These are phyloP conservation scores for Pichia exigua DNA, from an alignment of 805 yeast genomes.

Conservation along the genomic window DNA sequence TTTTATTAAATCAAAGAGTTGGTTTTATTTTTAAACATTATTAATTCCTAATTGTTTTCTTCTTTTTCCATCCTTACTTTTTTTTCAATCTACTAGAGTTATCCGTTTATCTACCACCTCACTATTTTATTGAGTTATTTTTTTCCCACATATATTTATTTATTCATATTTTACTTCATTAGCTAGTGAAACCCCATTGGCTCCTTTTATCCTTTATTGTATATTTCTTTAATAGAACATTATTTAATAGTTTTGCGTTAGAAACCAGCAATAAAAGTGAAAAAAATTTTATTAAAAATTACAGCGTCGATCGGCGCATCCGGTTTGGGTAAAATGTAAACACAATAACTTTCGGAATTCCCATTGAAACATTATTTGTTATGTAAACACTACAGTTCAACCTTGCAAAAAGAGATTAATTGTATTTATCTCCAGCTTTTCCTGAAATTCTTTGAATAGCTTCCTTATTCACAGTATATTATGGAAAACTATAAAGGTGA, in stretches of 20 bases:
- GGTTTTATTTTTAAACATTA: neutral
- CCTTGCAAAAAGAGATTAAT: neutral
- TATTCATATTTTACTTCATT: neutral
- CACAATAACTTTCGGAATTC: neutral
- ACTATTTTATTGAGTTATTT: neutral
- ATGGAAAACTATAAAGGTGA: conserved; percentile 33
- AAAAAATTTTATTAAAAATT: neutral
- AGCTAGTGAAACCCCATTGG: neutral
- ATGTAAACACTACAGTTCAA: neutral
- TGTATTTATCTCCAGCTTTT: neutral
- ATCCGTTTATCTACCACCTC: neutral
- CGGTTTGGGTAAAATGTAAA: neutral
- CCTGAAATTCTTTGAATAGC: neutral
- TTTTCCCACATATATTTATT: neutral
- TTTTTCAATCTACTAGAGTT: neutral
- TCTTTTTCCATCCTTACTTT: neutral
- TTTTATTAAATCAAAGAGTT: neutral
- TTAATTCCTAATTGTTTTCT: neutral
- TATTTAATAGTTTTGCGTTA: neutral
- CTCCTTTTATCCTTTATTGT: neutral
- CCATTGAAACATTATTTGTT: neutral
- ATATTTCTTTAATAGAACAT: neutral
- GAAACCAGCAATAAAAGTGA: neutral
- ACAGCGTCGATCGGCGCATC: neutral
- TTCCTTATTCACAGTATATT: neutral